Percentiles rank a stretch among this genome's conserved stretches.
Conservation (phyloP, 164 flowering plant species). For the Berberis vulgaris region DNA sequence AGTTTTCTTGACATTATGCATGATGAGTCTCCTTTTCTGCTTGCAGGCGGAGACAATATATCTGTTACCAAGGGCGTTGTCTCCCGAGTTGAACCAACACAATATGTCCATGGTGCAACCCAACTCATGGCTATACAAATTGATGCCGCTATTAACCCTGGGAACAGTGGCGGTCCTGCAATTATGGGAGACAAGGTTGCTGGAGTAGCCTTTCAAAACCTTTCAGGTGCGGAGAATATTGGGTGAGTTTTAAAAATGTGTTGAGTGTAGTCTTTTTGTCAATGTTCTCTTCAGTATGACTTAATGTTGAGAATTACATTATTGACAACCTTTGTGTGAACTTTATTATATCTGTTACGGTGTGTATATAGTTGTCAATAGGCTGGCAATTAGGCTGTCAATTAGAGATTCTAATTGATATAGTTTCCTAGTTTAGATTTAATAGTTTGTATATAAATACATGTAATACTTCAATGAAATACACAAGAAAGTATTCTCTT, state of each 20-base stretch:
- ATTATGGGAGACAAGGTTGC: constrained; percentile 90
- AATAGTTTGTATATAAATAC: no score
- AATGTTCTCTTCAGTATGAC: background rate
- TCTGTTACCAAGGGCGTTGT: constrained; percentile 99
- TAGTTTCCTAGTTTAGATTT: no score
- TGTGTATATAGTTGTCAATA: no score
- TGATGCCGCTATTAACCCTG: constrained; percentile 97
- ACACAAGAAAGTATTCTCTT: no score
- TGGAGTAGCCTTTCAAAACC: constrained; percentile 97
- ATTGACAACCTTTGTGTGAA: no score
- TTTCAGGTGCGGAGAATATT: constrained; percentile 91
- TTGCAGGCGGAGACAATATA: constrained; percentile 87
- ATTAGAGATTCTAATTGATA: no score
- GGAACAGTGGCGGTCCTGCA: constrained; percentile 98
- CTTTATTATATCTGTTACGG: no score
- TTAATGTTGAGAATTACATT: no score
- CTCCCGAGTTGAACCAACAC: constrained; percentile 89
- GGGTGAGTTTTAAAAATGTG: constrained; percentile 46
- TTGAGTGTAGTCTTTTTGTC: background rate
- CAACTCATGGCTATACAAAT: constrained; percentile 93
- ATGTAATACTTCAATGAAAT: no score
- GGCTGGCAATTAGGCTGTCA: no score
- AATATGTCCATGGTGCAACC: constrained; percentile 88
- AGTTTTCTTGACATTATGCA: no score
- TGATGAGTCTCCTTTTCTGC: background rate